Conservation (phyloP, 2,329 filamentous ascomycete species). For the Trichoderma sp. region DNA sequence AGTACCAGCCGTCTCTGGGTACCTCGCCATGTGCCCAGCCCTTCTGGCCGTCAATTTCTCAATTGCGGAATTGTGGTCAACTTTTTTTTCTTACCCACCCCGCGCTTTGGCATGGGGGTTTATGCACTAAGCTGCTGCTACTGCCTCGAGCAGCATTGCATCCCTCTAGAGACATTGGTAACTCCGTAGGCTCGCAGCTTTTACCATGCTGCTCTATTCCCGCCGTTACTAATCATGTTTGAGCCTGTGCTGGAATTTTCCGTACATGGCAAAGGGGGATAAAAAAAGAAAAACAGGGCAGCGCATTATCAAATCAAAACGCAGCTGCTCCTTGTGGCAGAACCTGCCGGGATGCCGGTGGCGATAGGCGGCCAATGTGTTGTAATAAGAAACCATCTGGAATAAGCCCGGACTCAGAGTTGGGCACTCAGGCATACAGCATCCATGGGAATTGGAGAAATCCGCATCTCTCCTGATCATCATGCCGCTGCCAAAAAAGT, state of each 20-base stretch:
- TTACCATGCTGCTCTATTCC: neutral
- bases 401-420: neutral
- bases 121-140: neutral
- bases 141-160: neutral
- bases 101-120: constrained; percentile 7
- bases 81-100: constrained; percentile 3
- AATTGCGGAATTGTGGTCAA: neutral
- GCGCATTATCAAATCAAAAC: neutral
- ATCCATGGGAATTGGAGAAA: neutral
- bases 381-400: neutral
- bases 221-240: constrained; percentile 2
- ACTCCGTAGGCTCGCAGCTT: neutral
- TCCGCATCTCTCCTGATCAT: constrained; percentile 8
- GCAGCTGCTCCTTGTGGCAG: neutral
- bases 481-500: neutral
- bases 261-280: neutral
- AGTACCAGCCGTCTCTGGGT: constrained; percentile 9
- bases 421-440: neutral
- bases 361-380: constrained; percentile 4
- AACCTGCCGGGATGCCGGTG: constrained; percentile 3
- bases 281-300: neutral
- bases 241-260: neutral
- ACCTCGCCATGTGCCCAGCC: constrained; percentile 19
- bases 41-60: neutral
- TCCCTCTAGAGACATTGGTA: neutral